Percentiles rank a stretch among this genome's conserved stretches.
phyloP scores from a whole-genome alignment of 257 asterid genomes.

The Handroanthus guayacan region DNA sequence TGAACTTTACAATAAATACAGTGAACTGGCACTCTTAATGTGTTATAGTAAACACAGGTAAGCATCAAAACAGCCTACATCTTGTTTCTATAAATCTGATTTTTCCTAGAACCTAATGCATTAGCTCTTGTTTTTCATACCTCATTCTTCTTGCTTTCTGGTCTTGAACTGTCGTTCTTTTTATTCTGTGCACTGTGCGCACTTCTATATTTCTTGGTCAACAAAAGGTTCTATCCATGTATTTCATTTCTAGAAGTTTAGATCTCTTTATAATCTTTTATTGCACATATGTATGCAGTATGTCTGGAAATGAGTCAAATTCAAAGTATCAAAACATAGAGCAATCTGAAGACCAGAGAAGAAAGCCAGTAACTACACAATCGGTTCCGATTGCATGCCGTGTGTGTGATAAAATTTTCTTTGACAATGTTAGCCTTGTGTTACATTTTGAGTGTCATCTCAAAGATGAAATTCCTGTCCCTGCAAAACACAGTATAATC shows the following conservation, averaged over 20 bases:
- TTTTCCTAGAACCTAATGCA: slow-evolving; percentile 1
- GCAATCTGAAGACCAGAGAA: slow-evolving; percentile 7
- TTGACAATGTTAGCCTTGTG: slow-evolving; percentile 32
- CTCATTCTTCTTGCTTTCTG: not conserved
- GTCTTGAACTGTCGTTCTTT: not conserved
- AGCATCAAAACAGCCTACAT: not conserved
- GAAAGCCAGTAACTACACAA: not conserved
- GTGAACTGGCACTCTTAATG: not conserved
- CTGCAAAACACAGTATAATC: not conserved
- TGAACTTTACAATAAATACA: slow-evolving; percentile 25
- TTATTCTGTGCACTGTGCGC: not conserved
- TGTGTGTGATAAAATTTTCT: slow-evolving; percentile 34
- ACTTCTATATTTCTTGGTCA: not conserved
- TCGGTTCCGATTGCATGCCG: slow-evolving; percentile 34
- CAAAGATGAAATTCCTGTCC: not conserved
- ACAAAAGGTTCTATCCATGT: not conserved
- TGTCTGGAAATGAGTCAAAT: slow-evolving; percentile 5
- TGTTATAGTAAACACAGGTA: slow-evolving; percentile 22
- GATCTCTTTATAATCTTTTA: slow-evolving; percentile 20
- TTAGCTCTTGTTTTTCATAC: not conserved
- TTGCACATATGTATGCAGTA: slow-evolving; percentile 9
- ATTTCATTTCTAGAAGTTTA: slow-evolving; percentile 16
- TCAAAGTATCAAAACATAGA: slow-evolving; percentile 8
- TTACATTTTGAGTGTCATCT: slow-evolving; percentile 38
- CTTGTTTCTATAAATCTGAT: slow-evolving; percentile 19